Evolutionary conservation across 495 filamentous ascomycete genomes (phyloP).

Genomic region (Penicillium dipodomyicola): DNA sequence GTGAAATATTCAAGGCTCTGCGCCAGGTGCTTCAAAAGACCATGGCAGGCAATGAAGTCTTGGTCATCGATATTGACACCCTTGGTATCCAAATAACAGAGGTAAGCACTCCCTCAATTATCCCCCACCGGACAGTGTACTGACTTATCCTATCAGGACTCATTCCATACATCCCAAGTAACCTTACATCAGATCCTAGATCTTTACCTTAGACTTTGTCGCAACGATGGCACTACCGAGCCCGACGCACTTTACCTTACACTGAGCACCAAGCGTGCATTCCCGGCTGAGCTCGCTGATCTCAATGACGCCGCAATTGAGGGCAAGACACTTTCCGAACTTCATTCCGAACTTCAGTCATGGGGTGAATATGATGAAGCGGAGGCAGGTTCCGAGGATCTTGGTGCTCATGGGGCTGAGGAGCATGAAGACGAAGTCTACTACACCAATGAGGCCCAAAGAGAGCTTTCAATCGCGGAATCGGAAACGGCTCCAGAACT

Average conservation of each 20-base stretch:
- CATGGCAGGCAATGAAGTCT: conserved; percentile 63
- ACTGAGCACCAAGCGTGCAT: conserved; percentile 45
- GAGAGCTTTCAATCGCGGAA: conserved; percentile 3
- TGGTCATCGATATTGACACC: conserved; percentile 64
- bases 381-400: conserved; percentile 19
- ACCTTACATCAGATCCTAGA: conserved; percentile 58
- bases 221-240: conserved; percentile 56
- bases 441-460: conserved; percentile 10
- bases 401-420: conserved; percentile 14
- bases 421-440: conserved; percentile 13
- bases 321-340: conserved; percentile 59
- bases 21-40: conserved; percentile 66
- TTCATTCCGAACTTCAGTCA: conserved; percentile 49
- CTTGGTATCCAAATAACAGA: conserved; percentile 71
- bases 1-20: conserved; percentile 60
- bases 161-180: conserved; percentile 36
- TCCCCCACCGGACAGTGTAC: conserved; percentile 24
- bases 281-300: conserved; percentile 45
- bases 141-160: conserved; percentile 44
- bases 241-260: conserved; percentile 56
- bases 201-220: conserved; percentile 54
- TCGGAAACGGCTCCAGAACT: background rate
- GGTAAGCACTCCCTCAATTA: conserved; percentile 45
- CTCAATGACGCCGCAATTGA: conserved; percentile 52
- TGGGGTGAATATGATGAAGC: conserved; percentile 40